Conservation (phyloP, 2,329 filamentous ascomycete genomes). For the Coleophoma eucalyptorum region DNA sequence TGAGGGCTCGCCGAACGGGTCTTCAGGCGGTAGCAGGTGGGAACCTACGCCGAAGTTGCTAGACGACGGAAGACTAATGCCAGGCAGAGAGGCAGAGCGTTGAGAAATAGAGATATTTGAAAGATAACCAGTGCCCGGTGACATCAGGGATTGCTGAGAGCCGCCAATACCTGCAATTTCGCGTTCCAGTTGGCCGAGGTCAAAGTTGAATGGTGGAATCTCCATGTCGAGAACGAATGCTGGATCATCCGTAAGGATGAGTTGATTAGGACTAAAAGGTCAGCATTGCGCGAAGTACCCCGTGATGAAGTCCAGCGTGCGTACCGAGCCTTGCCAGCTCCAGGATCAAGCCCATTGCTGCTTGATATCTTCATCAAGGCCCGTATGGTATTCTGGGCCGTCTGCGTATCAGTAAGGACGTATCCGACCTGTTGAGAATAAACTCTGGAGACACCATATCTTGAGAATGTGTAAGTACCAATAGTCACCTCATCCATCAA, state of each 20-base stretch:
- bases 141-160: conserved; percentile 25
- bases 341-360: conserved; percentile 61
- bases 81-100: conserved; percentile 29
- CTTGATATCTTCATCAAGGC: conserved; percentile 57
- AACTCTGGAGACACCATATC: conserved; percentile 78
- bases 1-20: conserved; percentile 28
- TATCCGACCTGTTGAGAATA: conserved; percentile 86
- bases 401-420: conserved; percentile 75
- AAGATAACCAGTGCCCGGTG: conserved; percentile 20
- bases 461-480: conserved; percentile 18
- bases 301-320: conserved; percentile 14
- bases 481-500: too few relatives aligned
- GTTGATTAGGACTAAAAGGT: conserved; percentile 61
- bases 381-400: conserved; percentile 69
- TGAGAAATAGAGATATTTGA: conserved; percentile 14
- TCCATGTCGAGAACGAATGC: conserved; percentile 67
- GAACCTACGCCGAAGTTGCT: conserved; percentile 34
- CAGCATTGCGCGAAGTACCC: neutral
- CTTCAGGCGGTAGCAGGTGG: conserved; percentile 22
- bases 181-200: conserved; percentile 39
- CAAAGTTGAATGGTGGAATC: conserved; percentile 55
- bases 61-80: conserved; percentile 44
- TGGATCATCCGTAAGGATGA: conserved; percentile 79
- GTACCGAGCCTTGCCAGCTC: conserved; percentile 70
- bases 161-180: conserved; percentile 9